Conservation (phyloP, 2,329 filamentous ascomycete genomes). For the Chaetoscypha palmicola region DNA sequence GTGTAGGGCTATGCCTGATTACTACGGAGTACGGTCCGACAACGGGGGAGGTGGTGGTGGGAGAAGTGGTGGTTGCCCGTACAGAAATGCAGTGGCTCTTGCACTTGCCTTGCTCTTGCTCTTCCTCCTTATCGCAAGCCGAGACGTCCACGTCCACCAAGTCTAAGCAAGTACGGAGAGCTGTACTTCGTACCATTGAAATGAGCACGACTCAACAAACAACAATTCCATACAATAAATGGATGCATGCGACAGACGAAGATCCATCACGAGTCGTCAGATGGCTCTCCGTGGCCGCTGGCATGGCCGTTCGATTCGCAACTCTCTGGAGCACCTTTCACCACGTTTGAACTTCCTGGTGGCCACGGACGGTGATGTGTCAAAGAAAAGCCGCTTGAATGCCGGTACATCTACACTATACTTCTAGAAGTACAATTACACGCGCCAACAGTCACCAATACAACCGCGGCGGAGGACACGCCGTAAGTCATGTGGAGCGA, state of each 20-base stretch:
- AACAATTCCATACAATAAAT: background rate
- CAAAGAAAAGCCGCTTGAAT: too few species aligned
- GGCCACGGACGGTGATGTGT: too few species aligned
- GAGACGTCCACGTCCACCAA: too few species aligned
- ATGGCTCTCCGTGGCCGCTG: too few species aligned
- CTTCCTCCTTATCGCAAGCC: background rate
- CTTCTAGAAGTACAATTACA: too few species aligned
- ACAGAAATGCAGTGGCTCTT: too few species aligned
- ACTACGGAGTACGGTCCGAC: slow-evolving; percentile 1
- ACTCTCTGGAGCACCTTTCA: too few species aligned
- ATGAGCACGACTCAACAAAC: background rate
- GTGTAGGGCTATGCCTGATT: slow-evolving; percentile 9
- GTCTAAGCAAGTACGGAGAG: too few species aligned
- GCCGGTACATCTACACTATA: too few species aligned
- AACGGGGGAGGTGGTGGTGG: background rate
- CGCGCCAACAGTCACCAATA: background rate
- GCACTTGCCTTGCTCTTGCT: background rate
- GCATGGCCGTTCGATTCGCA: too few species aligned
- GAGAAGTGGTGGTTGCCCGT: background rate
- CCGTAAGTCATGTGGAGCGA: background rate
- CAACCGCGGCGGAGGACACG: background rate
- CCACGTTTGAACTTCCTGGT: too few species aligned
- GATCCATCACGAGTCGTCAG: background rate
- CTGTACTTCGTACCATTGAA: background rate
- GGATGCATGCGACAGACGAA: background rate